Conservation (phyloP, 805 yeast genomes). For the Lipomyces japonicus region DNA sequence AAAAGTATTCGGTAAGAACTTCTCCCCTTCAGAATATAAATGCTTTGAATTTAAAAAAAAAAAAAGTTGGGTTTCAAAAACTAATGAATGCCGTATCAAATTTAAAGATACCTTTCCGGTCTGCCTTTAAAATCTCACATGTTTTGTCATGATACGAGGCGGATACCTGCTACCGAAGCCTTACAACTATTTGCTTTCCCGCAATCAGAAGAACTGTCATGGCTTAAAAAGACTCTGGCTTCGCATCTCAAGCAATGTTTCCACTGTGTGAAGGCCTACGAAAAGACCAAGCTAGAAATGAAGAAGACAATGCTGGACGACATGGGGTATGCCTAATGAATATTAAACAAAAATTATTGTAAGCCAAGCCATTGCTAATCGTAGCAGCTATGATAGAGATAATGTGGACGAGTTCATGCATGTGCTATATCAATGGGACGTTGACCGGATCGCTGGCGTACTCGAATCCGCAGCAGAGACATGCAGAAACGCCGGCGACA, state of each 20-base stretch:
- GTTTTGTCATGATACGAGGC: constrained; percentile 12
- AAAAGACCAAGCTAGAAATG: constrained; percentile 17
- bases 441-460: constrained; percentile 13
- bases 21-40: not conserved
- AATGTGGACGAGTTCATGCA: constrained; percentile 24
- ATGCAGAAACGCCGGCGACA: constrained; percentile 8
- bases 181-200: constrained; percentile 28
- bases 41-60: too few species aligned
- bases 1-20: constrained; percentile 22
- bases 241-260: constrained; percentile 26
- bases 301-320: constrained; percentile 14
- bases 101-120: constrained; percentile 21
- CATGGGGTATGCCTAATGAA: constrained; percentile 1
- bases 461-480: constrained; percentile 21
- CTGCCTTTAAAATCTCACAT: constrained; percentile 21
- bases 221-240: constrained; percentile 24
- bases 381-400: constrained; percentile 21
- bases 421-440: constrained; percentile 24
- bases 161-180: constrained; percentile 15
- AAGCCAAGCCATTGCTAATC: too few species aligned
- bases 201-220: constrained; percentile 21
- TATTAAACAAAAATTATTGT: too few species aligned
- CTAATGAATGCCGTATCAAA: not conserved
- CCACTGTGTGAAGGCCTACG: constrained; percentile 29
- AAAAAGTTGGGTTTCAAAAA: not conserved